A percentile compares a stretch with the other conserved stretches of the same genome.
Conservation (phyloP, 768 basidiomycete genomes). For the Tephrocybe sp. region DNA sequence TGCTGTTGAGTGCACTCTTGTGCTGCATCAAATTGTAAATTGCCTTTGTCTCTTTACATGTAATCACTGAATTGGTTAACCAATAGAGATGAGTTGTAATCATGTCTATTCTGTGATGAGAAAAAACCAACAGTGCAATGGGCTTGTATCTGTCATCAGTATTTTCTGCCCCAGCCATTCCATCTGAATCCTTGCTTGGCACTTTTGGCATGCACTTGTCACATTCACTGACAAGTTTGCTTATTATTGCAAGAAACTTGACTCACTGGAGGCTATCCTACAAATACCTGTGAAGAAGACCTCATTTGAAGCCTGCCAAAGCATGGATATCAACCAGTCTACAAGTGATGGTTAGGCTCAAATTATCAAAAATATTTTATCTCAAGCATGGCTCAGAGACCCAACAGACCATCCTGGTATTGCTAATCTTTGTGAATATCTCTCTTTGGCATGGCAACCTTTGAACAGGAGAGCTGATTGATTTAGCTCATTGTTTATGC, state of each 20-base stretch:
- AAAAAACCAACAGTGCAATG: constrained; percentile 14
- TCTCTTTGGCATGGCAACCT: constrained; percentile 3
- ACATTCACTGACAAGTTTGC: no score
- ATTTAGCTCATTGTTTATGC: no score
- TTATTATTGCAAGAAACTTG: background rate
- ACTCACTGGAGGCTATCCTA: background rate
- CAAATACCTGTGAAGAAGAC: background rate
- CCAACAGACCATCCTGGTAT: constrained; percentile 11
- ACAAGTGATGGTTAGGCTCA: background rate
- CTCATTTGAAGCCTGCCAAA: background rate
- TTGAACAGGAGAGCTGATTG: constrained; percentile 14
- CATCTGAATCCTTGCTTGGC: background rate
- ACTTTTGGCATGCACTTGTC: background rate
- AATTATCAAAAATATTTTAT: background rate
- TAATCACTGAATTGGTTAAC: background rate
- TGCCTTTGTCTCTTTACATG: background rate
- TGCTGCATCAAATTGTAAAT: background rate
- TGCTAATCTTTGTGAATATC: background rate
- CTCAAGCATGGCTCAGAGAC: constrained; percentile 19
- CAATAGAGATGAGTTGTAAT: background rate
- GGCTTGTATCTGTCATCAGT: constrained; percentile 10
- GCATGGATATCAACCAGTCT: background rate
- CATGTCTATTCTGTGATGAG: constrained; percentile 1
- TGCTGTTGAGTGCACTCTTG: background rate
- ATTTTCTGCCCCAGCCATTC: constrained; percentile 26